Base-by-base conservation (phyloP, 1,284 basidiomycete genomes). In the Cryptococcus neoformans region DNA sequence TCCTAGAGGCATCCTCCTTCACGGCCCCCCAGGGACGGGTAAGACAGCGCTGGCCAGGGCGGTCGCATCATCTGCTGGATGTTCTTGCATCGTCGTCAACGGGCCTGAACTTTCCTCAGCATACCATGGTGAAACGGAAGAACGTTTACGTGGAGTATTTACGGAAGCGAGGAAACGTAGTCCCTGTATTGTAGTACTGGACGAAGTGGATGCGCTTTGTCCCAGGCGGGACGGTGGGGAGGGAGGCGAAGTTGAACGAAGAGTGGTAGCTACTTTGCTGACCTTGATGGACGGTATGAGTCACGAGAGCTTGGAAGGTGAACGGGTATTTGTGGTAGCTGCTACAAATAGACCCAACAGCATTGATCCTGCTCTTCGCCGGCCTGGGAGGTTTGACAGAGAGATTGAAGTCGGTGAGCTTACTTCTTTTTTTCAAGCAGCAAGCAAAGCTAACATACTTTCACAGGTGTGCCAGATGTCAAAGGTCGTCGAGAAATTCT, bases 301-400 rank as follows among this genome's bases (percentile, higher is more conserved):
- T 58, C 83, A 83, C 39, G 69, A 67, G 5, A 73, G 70, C 1
- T 73, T 70, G 11, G 79, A 78, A 40, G 79, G 73, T 1, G 78
- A 73, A 54, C 73, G 88, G 56, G 91, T 99, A 4, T 88, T 99
- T 3, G 91, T 99, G 17, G 90, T 99, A 59, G 96, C 92, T 1
- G 96, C 96, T 0, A 99, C 96, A 1, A 99, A 99, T 76, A 82
- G 96, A 39, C 95, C 93, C 3, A 98, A 99, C 73, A 90, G 93
- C 4, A 92, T 99, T 58, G 96, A 99, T 76, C 95, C 94, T 36
- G 96, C 96, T 0, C 80, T 99, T 44, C 81, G 96, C 51, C 81
- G 96, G 38, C 96, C 96, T 3, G 96, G 96, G 1, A 81, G 96
- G 60, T 95, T 99, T 67, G 96, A 99, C 75, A 82, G 92, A 62